Evolutionary conservation across 257 asterid genomes (phyloP), one percentile per base, ranked within the genome.

Genomic region (Ballota nigra): DNA sequence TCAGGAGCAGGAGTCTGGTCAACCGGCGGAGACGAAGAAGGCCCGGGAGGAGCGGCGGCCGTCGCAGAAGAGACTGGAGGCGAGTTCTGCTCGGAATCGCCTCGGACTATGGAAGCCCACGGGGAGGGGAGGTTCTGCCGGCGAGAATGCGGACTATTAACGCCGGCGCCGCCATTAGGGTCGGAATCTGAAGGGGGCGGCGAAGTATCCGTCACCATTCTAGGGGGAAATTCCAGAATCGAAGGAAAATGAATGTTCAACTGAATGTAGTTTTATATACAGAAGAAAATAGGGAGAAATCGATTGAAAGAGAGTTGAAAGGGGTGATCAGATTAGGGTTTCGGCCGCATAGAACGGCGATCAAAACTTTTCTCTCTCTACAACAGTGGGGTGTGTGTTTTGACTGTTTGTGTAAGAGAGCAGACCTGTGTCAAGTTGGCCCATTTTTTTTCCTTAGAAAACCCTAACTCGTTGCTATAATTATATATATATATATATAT

Each of bases 101-200:
- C 90, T 0, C 95, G 84, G 8, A 88, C 95, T 4, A 89, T 84
- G 23, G 86, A 88, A 2, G 90, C 89, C 96, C 96, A 89, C 0
- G 88, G 87, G 5, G 88, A 76, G 3, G 75, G 45, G 1, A 83
- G 70, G 4, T 70, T 78, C 64, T 80, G 72, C 65, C 86, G 81
- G 74, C 75, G 78, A 2, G 84, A 64, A 65, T 40, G 80, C 0
- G 88, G 84, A 43, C 83, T 81, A 58, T 12, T 75, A 3, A 19
- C 70, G 19, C 70, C 85, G 2, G 79, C 88, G 31, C 70, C 84
- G 13, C 51, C 52, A 8, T 49, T 75, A 38, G 77, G 63, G 69
- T 67, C 75, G 31, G 18, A 73, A 33, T 73, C 77, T 4, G 80
- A 22, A 22, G 66, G 3, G 22, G 79, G 58, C n/a, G 78, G 86